These are phyloP conservation scores for Saururus chinensis DNA, from an alignment of 164 flowering plant species.

Conservation along the genomic window DNA sequence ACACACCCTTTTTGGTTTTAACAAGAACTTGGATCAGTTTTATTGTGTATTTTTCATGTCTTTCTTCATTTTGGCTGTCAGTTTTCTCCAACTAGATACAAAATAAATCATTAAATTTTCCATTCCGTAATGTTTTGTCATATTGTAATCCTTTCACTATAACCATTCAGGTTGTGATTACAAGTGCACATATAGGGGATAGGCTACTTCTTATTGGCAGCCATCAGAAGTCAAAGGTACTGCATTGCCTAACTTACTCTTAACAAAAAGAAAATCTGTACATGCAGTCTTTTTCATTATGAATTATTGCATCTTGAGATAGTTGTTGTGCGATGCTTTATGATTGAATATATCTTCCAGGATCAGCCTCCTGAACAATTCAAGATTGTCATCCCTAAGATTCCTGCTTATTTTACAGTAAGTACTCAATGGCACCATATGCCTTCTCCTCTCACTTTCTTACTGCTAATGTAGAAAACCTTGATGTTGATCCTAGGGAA, in stretches of 20 bases:
- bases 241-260: not conserved
- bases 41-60: not conserved
- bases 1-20: not conserved
- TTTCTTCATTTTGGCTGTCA: not conserved
- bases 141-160: no score
- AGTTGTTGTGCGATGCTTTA: not conserved
- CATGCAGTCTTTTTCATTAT: not conserved
- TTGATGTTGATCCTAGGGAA: slow-evolving; percentile 51
- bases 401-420: slow-evolving; percentile 99
- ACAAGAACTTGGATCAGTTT: not conserved
- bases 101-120: not conserved
- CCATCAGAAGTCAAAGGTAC: slow-evolving; percentile 59
- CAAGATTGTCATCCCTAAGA: slow-evolving; percentile 83
- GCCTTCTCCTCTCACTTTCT: not conserved
- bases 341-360: slow-evolving; percentile 20
- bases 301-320: not conserved
- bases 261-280: no score
- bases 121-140: not conserved
- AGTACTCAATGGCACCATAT: not conserved
- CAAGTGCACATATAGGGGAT: slow-evolving; percentile 50
- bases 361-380: slow-evolving; percentile 79
- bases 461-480: not conserved
- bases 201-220: slow-evolving; percentile 61
- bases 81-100: no score
- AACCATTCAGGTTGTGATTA: slow-evolving; percentile 51